phyloP scores from a whole-genome alignment of 305 asterid genomes.

The Fraxinus floribunda region DNA sequence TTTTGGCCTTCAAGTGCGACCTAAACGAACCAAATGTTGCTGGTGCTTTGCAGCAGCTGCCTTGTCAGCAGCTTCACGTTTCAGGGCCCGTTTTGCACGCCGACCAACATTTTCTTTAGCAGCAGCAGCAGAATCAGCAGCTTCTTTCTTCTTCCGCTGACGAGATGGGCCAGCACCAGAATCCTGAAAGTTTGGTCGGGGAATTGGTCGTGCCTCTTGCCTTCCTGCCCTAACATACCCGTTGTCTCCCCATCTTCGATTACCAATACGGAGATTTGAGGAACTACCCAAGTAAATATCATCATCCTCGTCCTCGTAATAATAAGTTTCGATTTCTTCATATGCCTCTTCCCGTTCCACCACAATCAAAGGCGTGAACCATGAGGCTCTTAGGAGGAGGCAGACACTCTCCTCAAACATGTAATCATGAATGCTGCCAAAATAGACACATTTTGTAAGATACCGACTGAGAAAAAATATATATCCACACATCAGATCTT shows the following conservation, averaged over 20 bases:
- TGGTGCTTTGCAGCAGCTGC: constrained; percentile 78
- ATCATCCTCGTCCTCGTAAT: constrained; percentile 42
- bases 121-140: constrained; percentile 11
- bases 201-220: constrained; percentile 67
- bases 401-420: constrained; percentile 93
- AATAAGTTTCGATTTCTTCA: constrained; percentile 43
- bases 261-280: constrained; percentile 57
- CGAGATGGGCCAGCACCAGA: constrained; percentile 60
- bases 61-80: constrained; percentile 79
- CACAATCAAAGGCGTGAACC: constrained; percentile 68
- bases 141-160: constrained; percentile 53
- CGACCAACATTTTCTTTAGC: constrained; percentile 56
- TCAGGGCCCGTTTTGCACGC: constrained; percentile 80
- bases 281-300: constrained; percentile 50
- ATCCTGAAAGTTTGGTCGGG: constrained; percentile 31
- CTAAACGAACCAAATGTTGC: constrained; percentile 60
- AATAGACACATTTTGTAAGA: constrained; percentile 22
- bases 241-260: constrained; percentile 79
- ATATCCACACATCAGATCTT: background rate
- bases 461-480: background rate
- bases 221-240: constrained; percentile 79
- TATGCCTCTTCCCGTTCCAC: constrained; percentile 52
- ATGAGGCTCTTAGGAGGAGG: constrained; percentile 82
- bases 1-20: constrained; percentile 25
- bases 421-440: constrained; percentile 66